Conservation (phyloP, 2,329 filamentous ascomycete genomes). For the Trichoderma sp. region DNA sequence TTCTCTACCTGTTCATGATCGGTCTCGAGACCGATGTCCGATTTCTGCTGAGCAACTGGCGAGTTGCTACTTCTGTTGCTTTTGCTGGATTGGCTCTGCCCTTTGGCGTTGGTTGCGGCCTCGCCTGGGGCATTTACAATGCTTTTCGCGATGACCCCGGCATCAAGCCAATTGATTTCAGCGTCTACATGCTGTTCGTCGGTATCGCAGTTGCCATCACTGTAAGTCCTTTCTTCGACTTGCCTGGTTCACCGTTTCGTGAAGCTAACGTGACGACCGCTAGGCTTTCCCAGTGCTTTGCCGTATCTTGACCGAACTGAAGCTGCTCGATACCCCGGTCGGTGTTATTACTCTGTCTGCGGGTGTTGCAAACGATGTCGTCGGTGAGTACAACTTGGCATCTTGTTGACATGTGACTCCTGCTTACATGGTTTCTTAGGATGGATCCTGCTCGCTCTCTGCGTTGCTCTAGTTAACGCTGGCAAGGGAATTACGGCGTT, state of each 20-base stretch:
- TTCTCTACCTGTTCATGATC: constrained; percentile 84
- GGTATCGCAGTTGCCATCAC: constrained; percentile 94
- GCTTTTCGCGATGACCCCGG: constrained; percentile 56
- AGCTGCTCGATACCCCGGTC: constrained; percentile 77
- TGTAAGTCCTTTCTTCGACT: constrained; percentile 20
- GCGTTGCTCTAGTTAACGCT: constrained; percentile 89
- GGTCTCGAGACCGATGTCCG: constrained; percentile 83
- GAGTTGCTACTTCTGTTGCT: constrained; percentile 72
- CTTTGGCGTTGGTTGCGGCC: constrained; percentile 76
- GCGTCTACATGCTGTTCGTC: constrained; percentile 68
- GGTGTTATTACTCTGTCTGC: constrained; percentile 87
- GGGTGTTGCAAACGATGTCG: constrained; percentile 83
- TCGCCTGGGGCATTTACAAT: constrained; percentile 78
- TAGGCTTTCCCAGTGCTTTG: constrained; percentile 82
- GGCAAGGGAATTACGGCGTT: constrained; percentile 77
- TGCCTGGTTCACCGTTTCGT: constrained; percentile 61
- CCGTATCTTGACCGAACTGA: constrained; percentile 87
- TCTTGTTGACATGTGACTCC: background rate
- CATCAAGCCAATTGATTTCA: constrained; percentile 45
- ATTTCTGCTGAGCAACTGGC: constrained; percentile 77
- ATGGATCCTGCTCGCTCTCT: constrained; percentile 90
- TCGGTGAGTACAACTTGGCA: constrained; percentile 27
- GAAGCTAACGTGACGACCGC: constrained; percentile 65
- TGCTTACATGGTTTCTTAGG: constrained; percentile 25
- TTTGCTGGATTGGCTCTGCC: constrained; percentile 77